Conservation (phyloP, 2,329 filamentous ascomycete species). For the Phialophora tarda region DNA sequence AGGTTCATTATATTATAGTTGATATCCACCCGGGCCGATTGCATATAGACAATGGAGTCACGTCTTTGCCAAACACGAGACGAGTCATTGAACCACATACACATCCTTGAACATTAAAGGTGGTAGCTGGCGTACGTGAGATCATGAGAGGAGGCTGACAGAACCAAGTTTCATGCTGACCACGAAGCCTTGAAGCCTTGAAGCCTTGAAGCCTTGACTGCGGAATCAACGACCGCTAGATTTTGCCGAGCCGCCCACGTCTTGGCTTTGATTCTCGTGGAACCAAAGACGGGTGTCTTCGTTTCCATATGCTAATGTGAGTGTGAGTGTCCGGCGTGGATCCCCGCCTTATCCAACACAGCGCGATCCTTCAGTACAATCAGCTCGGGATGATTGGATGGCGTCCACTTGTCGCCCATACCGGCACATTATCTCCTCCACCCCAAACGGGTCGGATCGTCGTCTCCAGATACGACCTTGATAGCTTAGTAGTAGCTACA, state of each 20-base stretch:
- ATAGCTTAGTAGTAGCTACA: background rate
- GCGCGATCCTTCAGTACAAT: background rate
- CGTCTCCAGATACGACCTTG: slow-evolving; percentile 1
- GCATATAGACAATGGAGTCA: no score
- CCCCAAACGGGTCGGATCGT: background rate
- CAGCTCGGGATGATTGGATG: background rate
- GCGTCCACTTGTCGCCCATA: background rate
- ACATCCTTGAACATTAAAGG: no score
- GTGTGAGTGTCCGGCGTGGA: background rate
- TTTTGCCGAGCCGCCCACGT: no score
- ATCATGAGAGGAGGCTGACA: no score
- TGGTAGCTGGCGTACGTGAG: no score
- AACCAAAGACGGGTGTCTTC: background rate
- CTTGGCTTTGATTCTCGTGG: background rate
- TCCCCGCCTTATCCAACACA: no score
- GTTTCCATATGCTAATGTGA: background rate
- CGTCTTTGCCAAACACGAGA: no score
- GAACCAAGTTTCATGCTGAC: no score
- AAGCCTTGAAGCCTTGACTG: no score
- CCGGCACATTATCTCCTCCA: background rate
- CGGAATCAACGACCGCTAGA: no score
- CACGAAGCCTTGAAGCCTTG: no score
- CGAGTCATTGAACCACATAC: no score
- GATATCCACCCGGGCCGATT: background rate
- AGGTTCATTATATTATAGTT: background rate